Evolutionary conservation across 495 filamentous ascomycete genomes (phyloP), one percentile per base, ranked within the genome.

Genomic region (Staphylotrichum longicolle): DNA sequence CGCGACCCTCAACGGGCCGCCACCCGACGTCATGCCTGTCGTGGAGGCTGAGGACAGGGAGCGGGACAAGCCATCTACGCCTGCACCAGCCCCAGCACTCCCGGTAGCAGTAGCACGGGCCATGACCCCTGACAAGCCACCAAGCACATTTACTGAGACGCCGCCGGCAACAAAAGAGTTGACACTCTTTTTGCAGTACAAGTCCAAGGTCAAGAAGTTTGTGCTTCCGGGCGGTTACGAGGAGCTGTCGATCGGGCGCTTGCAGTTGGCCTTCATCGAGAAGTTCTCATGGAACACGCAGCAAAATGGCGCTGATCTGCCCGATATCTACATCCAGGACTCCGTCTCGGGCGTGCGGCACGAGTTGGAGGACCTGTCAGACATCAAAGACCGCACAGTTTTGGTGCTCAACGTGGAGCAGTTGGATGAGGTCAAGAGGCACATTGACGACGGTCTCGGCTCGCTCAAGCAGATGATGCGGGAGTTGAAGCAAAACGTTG

Each of bases 251-350:
- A 86, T 96, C 57, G 91, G 89, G 9, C 83, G 91, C 10, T 75
- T 98, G 58, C 94, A 98, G 69, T 82, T 98, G 39, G 93, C 93
- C n/a, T 98, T 98, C 72, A 98, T 98, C 66, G 95, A 98, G 64
- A 98, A 97, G 67, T 98, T 98, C 68, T 91, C 92, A 7, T 98
- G 96, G 91, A 97, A 94, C 66, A 96, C 92, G 1, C 93, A 96
- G 64, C 90, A 87, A 66, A 93, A 98, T 70, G 94, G 95, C 30
- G 86, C 85, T 11, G 94, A 98, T 68, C 78, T 98, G 35, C 94
- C 94, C 0, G 94, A 98, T 67, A 96, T 98, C 35, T 96, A 98
- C 72, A 93, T 98, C 44, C 95, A 98, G 73, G 94, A 98, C 72
- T 86, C 93, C 6, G 82, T 96, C 10, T 96, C 93, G 8, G 95